Base-by-base conservation (phyloP, 306 rosid genomes). In the Mimosa pudica region DNA sequence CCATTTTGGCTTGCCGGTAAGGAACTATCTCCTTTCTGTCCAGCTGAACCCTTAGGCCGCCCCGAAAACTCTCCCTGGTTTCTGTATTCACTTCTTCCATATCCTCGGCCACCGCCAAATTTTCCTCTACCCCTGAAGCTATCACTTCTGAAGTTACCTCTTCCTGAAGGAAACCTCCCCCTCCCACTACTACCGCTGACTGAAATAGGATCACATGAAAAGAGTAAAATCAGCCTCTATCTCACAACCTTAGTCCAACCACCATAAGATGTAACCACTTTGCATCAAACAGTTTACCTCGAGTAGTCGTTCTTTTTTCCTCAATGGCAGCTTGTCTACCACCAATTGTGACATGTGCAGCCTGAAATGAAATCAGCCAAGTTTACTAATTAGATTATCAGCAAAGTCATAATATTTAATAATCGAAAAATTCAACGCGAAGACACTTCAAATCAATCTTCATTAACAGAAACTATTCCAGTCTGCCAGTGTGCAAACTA, bases 281-380 rank as follows among this genome's bases (percentile, higher is more conserved):
- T 46, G 2, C 10, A 7, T 45, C 74, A 73, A 74, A 78, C 18
- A 58, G 69, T 68, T 79, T 88, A 93, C 99, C 99, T 86, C 98
- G 91, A 52, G 98, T 96, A 18, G 93, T 88, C 64, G 99, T 91
- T 88, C 92, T 93, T 85, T 96, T 96, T 84, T 90, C 97, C 91
- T 96, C 99, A 2, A 96, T 77, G 79, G 85, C 89, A 71, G 98
- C 97, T 72, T 72, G 89, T 77, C 87, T 93, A 81, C 90, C 96
- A 7, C 97, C 96, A 30, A 96, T 83, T 44, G 66, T 79, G 63
- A 96, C 81, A 16, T 96, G 92, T 13, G 98, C 88, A 47, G 98
- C 96, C 99, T 95, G 86, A 62, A 83, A 80, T 52, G 30, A 79
- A 77, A 75, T 82, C 41, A 76, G 81, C 49, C 64, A 61, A 55